phyloP scores from a whole-genome alignment of 2,329 filamentous ascomycete species.

The Fusarium azukiicola region DNA sequence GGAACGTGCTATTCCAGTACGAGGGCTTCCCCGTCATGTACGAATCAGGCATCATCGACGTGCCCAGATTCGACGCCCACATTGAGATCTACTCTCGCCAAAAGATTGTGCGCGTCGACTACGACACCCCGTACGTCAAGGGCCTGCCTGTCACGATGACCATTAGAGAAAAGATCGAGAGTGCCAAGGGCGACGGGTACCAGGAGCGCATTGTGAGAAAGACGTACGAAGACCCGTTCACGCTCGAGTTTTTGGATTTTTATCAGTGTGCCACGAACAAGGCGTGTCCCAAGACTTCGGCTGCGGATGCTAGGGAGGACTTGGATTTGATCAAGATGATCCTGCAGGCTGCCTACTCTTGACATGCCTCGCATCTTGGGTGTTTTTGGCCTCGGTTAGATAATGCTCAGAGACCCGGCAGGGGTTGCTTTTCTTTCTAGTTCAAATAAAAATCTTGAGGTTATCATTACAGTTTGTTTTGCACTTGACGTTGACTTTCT shows the following conservation, averaged over 20 bases:
- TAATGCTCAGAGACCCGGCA: no score
- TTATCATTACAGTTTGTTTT: no score
- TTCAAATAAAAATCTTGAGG: no score
- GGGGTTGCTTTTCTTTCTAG: no score
- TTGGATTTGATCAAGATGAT: constrained; percentile 39
- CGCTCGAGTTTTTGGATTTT: constrained; percentile 57
- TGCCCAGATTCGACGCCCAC: constrained; percentile 73
- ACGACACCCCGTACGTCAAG: constrained; percentile 76
- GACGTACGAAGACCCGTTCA: constrained; percentile 66
- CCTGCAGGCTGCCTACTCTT: constrained; percentile 29
- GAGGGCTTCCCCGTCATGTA: constrained; percentile 72
- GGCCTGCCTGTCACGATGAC: constrained; percentile 70
- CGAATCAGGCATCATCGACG: constrained; percentile 74
- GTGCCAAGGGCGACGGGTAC: constrained; percentile 55
- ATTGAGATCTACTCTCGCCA: constrained; percentile 71
- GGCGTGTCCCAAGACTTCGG: constrained; percentile 56
- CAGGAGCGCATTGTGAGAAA: constrained; percentile 54
- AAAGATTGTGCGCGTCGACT: constrained; percentile 74
- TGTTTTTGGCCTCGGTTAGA: neutral
- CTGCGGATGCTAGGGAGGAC: constrained; percentile 54
- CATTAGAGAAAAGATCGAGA: constrained; percentile 62
- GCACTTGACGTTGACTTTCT: no score
- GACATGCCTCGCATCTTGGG: neutral
- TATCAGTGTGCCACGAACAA: constrained; percentile 43
- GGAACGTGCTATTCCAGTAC: constrained; percentile 45